phyloP scores from a whole-genome alignment of 2,329 filamentous ascomycete species.

The Lasiodiplodia sp. region DNA sequence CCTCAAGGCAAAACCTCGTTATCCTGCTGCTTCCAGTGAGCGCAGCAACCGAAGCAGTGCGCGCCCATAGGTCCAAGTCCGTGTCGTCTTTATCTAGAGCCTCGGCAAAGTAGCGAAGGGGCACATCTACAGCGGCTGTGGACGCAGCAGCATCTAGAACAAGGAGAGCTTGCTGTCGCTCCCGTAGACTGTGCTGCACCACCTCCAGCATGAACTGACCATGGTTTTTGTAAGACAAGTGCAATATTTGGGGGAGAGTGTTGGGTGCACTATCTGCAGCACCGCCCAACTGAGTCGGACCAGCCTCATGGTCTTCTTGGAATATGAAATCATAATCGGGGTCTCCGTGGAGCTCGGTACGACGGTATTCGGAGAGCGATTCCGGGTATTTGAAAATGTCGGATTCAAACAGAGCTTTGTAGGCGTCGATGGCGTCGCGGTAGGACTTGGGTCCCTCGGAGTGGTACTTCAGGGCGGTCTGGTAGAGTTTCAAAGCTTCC shows the following conservation, averaged over 20 bases:
- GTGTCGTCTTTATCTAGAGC: conserved; percentile 71
- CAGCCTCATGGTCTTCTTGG: conserved; percentile 48
- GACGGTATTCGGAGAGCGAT: conserved; percentile 82
- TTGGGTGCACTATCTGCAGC: conserved; percentile 78
- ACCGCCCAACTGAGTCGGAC: conserved; percentile 58
- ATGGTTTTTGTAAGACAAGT: conserved; percentile 93
- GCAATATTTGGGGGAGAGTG: conserved; percentile 86
- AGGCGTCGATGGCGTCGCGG: conserved; percentile 79
- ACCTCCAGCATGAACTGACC: conserved; percentile 89
- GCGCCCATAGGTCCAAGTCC: conserved; percentile 70
- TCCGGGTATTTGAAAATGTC: conserved; percentile 95
- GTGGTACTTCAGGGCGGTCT: conserved; percentile 88
- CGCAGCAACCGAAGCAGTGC: conserved; percentile 64
- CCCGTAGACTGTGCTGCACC: conserved; percentile 61
- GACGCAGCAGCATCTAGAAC: conserved; percentile 41
- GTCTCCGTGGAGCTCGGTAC: conserved; percentile 64
- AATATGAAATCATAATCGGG: conserved; percentile 51
- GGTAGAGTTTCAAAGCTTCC: conserved; percentile 93
- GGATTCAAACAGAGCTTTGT: conserved; percentile 83
- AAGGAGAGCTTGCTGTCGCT: conserved; percentile 44
- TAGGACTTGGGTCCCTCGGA: conserved; percentile 82
- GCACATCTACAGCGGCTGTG: conserved; percentile 45
- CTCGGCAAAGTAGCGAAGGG: conserved; percentile 63
- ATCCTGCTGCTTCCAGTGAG: conserved; percentile 66
- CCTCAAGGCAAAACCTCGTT: conserved; percentile 68